Evolutionary conservation across 2,329 filamentous ascomycete species (phyloP).

Genomic region (Ascochyta pisi): DNA sequence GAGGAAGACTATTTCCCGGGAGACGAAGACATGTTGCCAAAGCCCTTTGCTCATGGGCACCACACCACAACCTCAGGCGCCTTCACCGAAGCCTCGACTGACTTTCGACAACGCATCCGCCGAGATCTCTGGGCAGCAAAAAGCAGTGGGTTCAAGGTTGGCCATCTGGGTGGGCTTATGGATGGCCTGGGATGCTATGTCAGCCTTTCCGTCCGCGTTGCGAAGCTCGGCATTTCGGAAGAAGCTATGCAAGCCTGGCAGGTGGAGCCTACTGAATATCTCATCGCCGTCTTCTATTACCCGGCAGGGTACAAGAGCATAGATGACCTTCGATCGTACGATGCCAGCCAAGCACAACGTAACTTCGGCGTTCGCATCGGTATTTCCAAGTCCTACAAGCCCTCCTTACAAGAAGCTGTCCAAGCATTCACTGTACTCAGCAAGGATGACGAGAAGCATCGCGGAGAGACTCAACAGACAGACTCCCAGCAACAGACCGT

Average conservation of each 20-base stretch:
- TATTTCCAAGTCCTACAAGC: slow-evolving; percentile 75
- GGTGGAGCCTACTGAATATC: slow-evolving; percentile 69
- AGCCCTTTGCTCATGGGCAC: slow-evolving; percentile 23
- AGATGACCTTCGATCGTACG: slow-evolving; percentile 58
- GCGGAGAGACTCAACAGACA: slow-evolving; percentile 27
- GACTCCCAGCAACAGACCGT: slow-evolving; percentile 24
- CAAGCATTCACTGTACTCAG: slow-evolving; percentile 57
- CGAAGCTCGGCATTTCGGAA: slow-evolving; percentile 74
- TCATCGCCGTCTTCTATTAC: slow-evolving; percentile 76
- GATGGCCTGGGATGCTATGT: slow-evolving; percentile 60
- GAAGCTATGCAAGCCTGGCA: slow-evolving; percentile 82
- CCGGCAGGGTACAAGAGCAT: slow-evolving; percentile 66
- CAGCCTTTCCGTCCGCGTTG: slow-evolving; percentile 72
- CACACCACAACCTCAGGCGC: not conserved
- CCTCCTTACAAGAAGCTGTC: slow-evolving; percentile 63
- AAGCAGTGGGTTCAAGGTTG: slow-evolving; percentile 73
- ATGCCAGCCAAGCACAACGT: slow-evolving; percentile 45
- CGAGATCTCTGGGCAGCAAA: slow-evolving; percentile 68
- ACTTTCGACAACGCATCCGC: slow-evolving; percentile 55
- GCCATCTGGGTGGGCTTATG: slow-evolving; percentile 62
- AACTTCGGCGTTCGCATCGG: slow-evolving; percentile 70
- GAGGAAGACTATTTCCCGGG: slow-evolving; percentile 46
- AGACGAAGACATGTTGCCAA: slow-evolving; percentile 49
- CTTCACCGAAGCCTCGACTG: slow-evolving; percentile 31
- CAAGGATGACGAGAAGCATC: slow-evolving; percentile 40